These are phyloP conservation scores for Phanerochaete carnosa DNA, from an alignment of 768 basidiomycete species.

Conservation along the genomic window DNA sequence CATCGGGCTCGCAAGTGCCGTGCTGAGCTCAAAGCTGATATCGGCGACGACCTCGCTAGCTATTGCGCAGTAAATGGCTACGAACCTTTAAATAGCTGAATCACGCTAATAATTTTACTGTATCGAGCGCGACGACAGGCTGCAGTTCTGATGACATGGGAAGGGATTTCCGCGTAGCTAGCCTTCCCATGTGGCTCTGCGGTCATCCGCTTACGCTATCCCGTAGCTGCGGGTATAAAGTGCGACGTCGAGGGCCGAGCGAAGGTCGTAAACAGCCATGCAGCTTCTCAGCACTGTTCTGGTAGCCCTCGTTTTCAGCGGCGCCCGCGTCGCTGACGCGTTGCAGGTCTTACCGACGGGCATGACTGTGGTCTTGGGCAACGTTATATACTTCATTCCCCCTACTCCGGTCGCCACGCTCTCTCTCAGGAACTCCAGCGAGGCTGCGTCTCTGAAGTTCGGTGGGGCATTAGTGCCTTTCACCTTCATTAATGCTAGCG, in stretches of 20 bases:
- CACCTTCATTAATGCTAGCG: constrained; percentile 22
- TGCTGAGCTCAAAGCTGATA: not conserved
- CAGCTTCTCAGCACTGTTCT: constrained; percentile 3
- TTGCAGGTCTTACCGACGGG: constrained; percentile 8
- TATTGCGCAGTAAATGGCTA: no score
- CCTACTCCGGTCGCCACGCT: constrained; percentile 13
- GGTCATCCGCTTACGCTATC: not conserved
- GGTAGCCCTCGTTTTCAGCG: not conserved
- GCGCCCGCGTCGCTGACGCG: not conserved
- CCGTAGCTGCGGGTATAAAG: not conserved
- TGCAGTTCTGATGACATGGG: not conserved
- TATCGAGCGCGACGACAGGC: not conserved
- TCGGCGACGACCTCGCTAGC: not conserved
- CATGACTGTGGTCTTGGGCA: constrained; percentile 10
- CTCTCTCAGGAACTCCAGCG: constrained; percentile 1
- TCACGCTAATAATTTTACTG: not conserved
- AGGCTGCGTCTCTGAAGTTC: not conserved
- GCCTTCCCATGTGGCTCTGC: not conserved
- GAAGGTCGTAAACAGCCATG: constrained; percentile 1
- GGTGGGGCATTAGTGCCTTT: constrained; percentile 17
- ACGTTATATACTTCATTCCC: constrained; percentile 13
- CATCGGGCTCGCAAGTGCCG: not conserved
- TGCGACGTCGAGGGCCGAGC: not conserved
- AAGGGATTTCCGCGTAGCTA: not conserved
- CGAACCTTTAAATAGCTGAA: no score